Evolutionary conservation across 345 rosid genomes (phyloP), one percentile per base, ranked within the genome.

Genomic region (Trapa incisa): DNA sequence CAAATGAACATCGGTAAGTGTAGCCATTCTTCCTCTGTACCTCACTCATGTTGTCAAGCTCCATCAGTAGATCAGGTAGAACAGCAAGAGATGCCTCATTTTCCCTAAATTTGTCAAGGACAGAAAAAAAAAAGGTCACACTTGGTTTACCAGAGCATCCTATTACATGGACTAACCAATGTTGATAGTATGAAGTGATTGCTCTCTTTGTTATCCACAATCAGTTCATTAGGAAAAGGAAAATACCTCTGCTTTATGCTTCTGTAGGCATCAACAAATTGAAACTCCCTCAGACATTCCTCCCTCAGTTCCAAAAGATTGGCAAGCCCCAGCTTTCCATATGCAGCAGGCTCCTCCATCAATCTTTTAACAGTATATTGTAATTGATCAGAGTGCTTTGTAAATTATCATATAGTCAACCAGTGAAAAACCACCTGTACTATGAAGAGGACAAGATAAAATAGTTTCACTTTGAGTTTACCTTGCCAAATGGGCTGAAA

Each of bases 401-500:
- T 33, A 45, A 63, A 36, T 10, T 1, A 65, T 62, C 29, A 22
- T 61, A 4, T 29, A 50, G 38, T 29, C 5, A 33, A 43, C 9
- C 47, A 37, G 41, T 6, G 33, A 32, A 12, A n/a, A 38, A 9
- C 41, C 37, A 58, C 35, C 0, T 54, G 11, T 58, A 32, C 63
- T 32, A 37, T 58, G 16, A 8, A 32, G 37, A 11, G 15, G 17
- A 54, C 0, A 9, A n/a, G 33, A 54, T 4, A 58, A 11, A 10
- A 38, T 58, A n/a, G 38, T 54, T 16, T 45, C 35, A 16, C 2
- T 38, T 33, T 43, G 29, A 29, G 66, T 52, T 68, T 77, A 94
- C 99, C 99, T 86, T 53, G 96, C 96, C 83, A 94, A 81, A 80
- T 94, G 99, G 75, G 99, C 99, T 74, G 99, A 91, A 81, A 94